phyloP scores from a whole-genome alignment of 305 asterid genomes.

The Ajuga reptans region DNA sequence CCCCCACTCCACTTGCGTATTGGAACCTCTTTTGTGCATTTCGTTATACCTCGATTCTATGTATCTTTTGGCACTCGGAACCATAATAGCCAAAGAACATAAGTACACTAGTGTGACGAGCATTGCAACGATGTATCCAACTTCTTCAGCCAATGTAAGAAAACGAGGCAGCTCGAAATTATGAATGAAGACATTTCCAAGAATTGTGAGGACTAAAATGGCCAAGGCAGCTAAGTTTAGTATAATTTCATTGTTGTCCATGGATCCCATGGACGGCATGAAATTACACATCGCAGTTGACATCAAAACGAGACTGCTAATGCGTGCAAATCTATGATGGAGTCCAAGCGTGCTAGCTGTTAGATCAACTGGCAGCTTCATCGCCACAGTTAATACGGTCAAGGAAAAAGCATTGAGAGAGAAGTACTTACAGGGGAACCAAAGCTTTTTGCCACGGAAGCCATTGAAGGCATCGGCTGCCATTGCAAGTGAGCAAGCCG shows the following conservation, averaged over 20 bases:
- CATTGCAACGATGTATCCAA: neutral
- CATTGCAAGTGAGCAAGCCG: neutral
- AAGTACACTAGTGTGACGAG: neutral
- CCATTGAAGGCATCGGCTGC: neutral
- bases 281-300: neutral
- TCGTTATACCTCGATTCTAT: neutral
- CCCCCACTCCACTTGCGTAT: too few species aligned
- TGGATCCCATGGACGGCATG: neutral
- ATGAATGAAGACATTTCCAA: conserved; percentile 4
- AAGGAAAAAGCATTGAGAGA: neutral
- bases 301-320: neutral
- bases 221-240: conserved; percentile 17
- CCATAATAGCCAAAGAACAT: neutral
- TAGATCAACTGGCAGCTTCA: neutral
- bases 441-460: neutral
- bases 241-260: neutral
- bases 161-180: neutral
- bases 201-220: conserved; percentile 18
- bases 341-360: neutral
- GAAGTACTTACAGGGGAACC: neutral
- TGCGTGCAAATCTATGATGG: neutral
- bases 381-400: neutral
- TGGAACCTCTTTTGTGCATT: too few species aligned
- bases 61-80: neutral
- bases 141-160: neutral